Conservation (phyloP, 2,329 filamentous ascomycete genomes). For the Byssothecium circinans region DNA sequence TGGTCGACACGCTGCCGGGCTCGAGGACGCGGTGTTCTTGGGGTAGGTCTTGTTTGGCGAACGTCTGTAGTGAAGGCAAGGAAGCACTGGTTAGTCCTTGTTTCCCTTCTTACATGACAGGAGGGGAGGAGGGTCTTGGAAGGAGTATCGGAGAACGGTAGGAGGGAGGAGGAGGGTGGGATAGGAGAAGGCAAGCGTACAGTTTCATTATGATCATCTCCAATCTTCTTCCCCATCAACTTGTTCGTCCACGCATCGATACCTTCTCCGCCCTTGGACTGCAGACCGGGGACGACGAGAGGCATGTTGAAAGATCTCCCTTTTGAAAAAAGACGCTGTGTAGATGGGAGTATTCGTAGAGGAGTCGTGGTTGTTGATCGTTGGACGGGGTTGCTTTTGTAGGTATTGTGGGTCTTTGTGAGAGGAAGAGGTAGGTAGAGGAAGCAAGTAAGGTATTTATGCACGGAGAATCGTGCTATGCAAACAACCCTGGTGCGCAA, state of each 20-base stretch:
- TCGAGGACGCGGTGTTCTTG: constrained; percentile 51
- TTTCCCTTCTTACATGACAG: not conserved
- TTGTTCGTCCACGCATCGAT: constrained; percentile 50
- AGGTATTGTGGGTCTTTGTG: not conserved
- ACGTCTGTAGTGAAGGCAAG: constrained; percentile 51
- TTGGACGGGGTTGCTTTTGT: not conserved
- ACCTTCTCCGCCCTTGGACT: constrained; percentile 39
- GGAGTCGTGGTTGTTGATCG: constrained; percentile 4
- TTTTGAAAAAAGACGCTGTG: not conserved
- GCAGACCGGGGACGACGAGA: constrained; percentile 54
- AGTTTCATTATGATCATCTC: constrained; percentile 49
- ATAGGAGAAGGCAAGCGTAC: constrained; percentile 31
- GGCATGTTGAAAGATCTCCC: constrained; percentile 45
- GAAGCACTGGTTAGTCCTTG: not conserved
- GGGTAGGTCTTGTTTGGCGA: constrained; percentile 54
- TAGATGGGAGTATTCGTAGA: not conserved
- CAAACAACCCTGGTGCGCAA: constrained; percentile 1
- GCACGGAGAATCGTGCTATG: not conserved
- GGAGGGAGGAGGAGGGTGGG: not conserved
- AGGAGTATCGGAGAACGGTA: not conserved
- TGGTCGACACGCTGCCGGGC: constrained; percentile 50
- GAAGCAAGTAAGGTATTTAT: constrained; percentile 7
- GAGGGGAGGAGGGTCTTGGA: not conserved
- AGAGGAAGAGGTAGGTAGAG: not conserved
- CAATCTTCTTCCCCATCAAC: constrained; percentile 56